These are phyloP conservation scores for Syzygium jambos DNA, from an alignment of 345 rosid genomes.

Conservation along the genomic window DNA sequence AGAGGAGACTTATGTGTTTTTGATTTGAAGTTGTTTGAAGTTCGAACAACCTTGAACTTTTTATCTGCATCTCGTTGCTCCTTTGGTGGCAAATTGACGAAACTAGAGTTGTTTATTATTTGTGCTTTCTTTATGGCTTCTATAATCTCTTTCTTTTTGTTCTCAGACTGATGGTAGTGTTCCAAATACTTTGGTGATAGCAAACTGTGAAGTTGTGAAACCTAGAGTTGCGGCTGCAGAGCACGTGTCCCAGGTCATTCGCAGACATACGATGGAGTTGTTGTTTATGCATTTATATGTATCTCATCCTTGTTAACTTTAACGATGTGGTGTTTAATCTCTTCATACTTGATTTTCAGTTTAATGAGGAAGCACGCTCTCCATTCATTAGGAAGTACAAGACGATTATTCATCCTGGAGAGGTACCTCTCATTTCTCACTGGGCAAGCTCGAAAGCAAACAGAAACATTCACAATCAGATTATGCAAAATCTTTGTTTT, in stretches of 20 bases:
- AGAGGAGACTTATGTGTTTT: neutral
- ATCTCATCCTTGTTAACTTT: neutral
- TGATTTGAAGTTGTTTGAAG: neutral
- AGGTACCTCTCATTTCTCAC: slow-evolving; percentile 37
- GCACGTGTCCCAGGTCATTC: slow-evolving; percentile 65
- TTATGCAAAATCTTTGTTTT: neutral
- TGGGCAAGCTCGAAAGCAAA: neutral
- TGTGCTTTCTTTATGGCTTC: neutral
- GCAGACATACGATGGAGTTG: neutral
- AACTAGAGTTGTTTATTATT: neutral
- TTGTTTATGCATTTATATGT: neutral
- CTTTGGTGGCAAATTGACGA: neutral
- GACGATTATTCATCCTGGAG: slow-evolving; percentile 99
- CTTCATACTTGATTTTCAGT: slow-evolving; percentile 30
- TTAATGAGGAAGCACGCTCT: slow-evolving; percentile 97
- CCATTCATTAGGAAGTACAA: slow-evolving; percentile 98
- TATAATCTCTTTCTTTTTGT: neutral
- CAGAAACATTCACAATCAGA: neutral
- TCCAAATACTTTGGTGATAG: slow-evolving; percentile 89
- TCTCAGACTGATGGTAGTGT: slow-evolving; percentile 83
- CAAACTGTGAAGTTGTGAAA: slow-evolving; percentile 75
- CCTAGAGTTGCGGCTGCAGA: slow-evolving; percentile 83
- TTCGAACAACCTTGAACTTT: neutral
- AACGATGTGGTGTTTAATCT: neutral
- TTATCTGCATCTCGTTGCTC: neutral